Evolutionary conservation across 1,139 yeast genomes (phyloP).

Genomic region (Sugiyamaella novakii): DNA sequence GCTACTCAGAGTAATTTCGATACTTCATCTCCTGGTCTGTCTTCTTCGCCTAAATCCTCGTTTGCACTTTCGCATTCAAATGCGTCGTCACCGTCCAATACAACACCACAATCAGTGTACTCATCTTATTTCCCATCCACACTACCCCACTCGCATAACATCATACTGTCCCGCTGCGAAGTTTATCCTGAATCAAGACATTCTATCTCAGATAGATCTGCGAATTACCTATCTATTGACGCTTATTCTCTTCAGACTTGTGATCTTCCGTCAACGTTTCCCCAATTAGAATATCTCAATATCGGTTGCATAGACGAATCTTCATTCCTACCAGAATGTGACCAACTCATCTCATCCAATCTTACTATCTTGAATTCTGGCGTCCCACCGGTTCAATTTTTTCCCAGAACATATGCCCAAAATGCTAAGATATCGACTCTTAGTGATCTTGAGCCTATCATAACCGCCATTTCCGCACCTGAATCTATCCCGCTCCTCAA

Average conservation of each 20-base stretch:
- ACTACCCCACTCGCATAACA: neutral
- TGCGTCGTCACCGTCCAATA: slow-evolving; percentile 3
- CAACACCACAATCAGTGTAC: too few species aligned
- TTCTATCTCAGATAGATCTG: neutral
- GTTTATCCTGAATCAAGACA: slow-evolving; percentile 4
- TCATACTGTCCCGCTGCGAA: slow-evolving; percentile 9
- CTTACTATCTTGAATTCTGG: slow-evolving; percentile 4
- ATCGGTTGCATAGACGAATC: slow-evolving; percentile 9
- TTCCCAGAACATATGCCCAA: slow-evolving; percentile 1
- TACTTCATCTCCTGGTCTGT: neutral
- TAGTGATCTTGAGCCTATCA: slow-evolving; percentile 2
- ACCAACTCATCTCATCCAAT: neutral
- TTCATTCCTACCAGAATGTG: neutral
- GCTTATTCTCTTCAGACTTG: slow-evolving; percentile 7
- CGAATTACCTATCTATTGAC: slow-evolving; percentile 7
- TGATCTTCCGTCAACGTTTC: slow-evolving; percentile 8
- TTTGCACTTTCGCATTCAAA: slow-evolving; percentile 10
- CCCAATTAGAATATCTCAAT: slow-evolving; percentile 8
- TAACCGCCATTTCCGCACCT: slow-evolving; percentile 1
- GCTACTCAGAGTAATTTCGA: neutral
- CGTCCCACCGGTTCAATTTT: slow-evolving; percentile 4
- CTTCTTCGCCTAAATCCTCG: slow-evolving; percentile 9
- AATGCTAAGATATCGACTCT: slow-evolving; percentile 4
- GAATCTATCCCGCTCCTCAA: neutral
- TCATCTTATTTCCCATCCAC: slow-evolving; percentile 1